phyloP scores from a whole-genome alignment of 2,329 filamentous ascomycete genomes.

The Colletotrichum viniferum region DNA sequence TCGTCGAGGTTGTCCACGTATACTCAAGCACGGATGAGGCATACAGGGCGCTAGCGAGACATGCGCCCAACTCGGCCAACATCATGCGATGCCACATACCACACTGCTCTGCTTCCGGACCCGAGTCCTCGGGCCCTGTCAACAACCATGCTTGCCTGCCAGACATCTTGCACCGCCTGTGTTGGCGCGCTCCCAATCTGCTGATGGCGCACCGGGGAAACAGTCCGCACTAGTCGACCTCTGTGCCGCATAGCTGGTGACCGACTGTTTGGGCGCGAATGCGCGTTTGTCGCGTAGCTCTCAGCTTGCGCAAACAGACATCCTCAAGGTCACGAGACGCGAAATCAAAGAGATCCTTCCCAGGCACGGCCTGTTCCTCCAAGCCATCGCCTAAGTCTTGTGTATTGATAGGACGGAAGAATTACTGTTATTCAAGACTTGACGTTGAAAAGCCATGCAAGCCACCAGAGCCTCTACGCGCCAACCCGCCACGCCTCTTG shows the following conservation, averaged over 20 bases:
- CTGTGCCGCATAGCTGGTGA: not conserved
- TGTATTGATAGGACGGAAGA: not conserved
- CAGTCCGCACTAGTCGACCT: not conserved
- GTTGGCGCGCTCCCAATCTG: not conserved
- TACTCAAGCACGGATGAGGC: not conserved
- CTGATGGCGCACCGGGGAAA: not conserved
- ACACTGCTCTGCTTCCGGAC: not conserved
- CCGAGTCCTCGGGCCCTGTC: conserved; percentile 12
- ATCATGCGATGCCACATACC: conserved; percentile 15
- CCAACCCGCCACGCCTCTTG: not conserved
- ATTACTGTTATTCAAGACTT: not conserved
- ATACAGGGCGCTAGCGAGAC: not conserved
- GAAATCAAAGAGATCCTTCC: not conserved
- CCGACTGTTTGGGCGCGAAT: not conserved
- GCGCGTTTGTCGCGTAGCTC: not conserved
- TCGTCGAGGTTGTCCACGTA: not conserved
- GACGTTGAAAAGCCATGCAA: not conserved
- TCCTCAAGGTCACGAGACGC: not conserved
- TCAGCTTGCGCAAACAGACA: not conserved
- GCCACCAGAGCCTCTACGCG: not conserved
- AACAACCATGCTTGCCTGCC: not conserved
- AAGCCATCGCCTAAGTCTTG: not conserved
- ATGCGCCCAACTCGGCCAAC: not conserved
- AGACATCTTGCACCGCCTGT: not conserved
- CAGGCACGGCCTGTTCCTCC: not conserved